phyloP scores from a whole-genome alignment of 306 rosid species.

The Lotus japonicus region DNA sequence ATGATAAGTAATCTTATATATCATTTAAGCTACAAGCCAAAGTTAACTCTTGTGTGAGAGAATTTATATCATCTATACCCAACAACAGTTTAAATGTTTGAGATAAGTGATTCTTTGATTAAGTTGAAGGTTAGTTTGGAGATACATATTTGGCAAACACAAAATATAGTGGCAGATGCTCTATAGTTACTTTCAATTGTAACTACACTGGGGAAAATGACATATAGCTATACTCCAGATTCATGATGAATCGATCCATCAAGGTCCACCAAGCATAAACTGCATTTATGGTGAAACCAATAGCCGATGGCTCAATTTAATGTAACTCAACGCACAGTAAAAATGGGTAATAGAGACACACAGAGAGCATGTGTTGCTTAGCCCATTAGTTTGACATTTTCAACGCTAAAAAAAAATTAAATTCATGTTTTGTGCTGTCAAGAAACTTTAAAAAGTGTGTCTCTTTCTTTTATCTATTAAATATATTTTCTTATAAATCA shows the following conservation, averaged over 20 bases:
- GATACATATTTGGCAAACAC: not conserved
- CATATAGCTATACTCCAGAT: conserved; percentile 25
- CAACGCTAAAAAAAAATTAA: not conserved
- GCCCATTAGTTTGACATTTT: not conserved
- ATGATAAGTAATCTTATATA: too few relatives aligned
- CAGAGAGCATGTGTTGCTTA: not conserved
- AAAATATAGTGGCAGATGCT: not conserved
- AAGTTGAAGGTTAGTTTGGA: too few relatives aligned
- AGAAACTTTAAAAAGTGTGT: not conserved
- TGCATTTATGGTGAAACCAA: conserved; percentile 8
- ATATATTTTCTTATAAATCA: not conserved
- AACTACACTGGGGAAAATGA: conserved; percentile 21
- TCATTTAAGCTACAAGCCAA: too few relatives aligned
- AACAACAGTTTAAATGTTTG: too few relatives aligned
- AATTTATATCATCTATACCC: too few relatives aligned
- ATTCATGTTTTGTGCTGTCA: conserved; percentile 1
- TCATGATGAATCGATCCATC: not conserved
- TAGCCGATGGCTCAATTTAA: not conserved
- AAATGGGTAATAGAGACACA: not conserved
- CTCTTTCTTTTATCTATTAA: not conserved
- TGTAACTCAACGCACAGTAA: conserved; percentile 1
- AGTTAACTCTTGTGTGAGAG: too few relatives aligned
- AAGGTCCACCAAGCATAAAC: conserved; percentile 13
- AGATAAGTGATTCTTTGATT: too few relatives aligned
- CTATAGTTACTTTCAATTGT: conserved; percentile 1